Conservation (phyloP, 2,329 filamentous ascomycete species). For the Mycogone perniciosa region DNA sequence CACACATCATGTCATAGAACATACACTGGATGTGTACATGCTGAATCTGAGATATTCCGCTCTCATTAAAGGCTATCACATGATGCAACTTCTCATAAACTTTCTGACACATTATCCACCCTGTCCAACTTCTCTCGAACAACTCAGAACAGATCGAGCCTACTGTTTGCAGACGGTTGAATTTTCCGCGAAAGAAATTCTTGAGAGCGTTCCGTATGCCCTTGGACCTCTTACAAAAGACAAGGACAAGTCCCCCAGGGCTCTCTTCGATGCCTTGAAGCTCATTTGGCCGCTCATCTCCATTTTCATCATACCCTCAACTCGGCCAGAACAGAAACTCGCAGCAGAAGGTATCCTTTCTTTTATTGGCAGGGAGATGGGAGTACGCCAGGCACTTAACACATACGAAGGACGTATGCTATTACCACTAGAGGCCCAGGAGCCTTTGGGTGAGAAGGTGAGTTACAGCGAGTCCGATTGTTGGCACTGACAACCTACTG, state of each 20-base stretch:
- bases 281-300: slow-evolving; percentile 33
- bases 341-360: slow-evolving; percentile 23
- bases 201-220: slow-evolving; percentile 21
- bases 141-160: slow-evolving; percentile 24
- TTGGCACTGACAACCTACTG: background rate
- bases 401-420: slow-evolving; percentile 14
- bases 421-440: slow-evolving; percentile 23
- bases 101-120: slow-evolving; percentile 28
- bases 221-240: slow-evolving; percentile 21
- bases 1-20: slow-evolving; percentile 3
- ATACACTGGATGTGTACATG: slow-evolving; percentile 25
- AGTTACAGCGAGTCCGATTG: background rate
- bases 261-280: slow-evolving; percentile 32
- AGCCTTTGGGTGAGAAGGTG: slow-evolving; percentile 14
- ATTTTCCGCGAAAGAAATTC: slow-evolving; percentile 22
- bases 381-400: slow-evolving; percentile 31
- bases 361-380: slow-evolving; percentile 31
- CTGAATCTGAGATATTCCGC: slow-evolving; percentile 27
- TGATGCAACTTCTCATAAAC: slow-evolving; percentile 28
- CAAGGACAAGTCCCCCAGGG: slow-evolving; percentile 25
- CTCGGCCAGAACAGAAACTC: slow-evolving; percentile 22
- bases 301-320: slow-evolving; percentile 24
- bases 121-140: slow-evolving; percentile 18
- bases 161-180: slow-evolving; percentile 24
- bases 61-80: slow-evolving; percentile 30